These are phyloP conservation scores for Aspergillus jensenii DNA, from an alignment of 2,329 filamentous ascomycete species.

Conservation along the genomic window DNA sequence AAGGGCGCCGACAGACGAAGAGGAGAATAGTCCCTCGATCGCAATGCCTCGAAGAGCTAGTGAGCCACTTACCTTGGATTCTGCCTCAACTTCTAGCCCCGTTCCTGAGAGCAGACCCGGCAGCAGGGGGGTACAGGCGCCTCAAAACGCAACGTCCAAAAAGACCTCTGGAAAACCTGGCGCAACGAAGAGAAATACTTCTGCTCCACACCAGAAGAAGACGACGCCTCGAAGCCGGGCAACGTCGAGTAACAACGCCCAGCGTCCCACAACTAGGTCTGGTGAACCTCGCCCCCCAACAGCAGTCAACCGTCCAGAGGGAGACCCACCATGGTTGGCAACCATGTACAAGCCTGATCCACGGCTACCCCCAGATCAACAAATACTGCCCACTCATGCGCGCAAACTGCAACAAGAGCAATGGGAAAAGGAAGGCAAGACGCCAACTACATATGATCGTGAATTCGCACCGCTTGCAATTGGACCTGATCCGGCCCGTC, in stretches of 20 bases:
- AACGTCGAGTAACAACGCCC: conserved; percentile 35
- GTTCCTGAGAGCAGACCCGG: conserved; percentile 30
- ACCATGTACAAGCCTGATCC: conserved; percentile 96
- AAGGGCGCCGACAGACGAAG: conserved; percentile 57
- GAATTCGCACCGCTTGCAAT: conserved; percentile 77
- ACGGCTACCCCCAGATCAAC: conserved; percentile 87
- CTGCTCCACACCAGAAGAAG: conserved; percentile 38
- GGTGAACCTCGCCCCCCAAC: conserved; percentile 55
- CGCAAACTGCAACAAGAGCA: conserved; percentile 88
- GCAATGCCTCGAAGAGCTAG: conserved; percentile 69
- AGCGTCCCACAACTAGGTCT: conserved; percentile 63
- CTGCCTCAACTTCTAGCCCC: conserved; percentile 23
- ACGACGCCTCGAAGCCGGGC: conserved; percentile 41
- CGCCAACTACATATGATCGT: conserved; percentile 80
- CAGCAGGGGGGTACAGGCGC: conserved; percentile 30
- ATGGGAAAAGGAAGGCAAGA: conserved; percentile 89
- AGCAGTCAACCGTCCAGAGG: conserved; percentile 73
- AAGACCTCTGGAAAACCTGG: conserved; percentile 30
- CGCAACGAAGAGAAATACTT: conserved; percentile 38
- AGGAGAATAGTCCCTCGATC: conserved; percentile 60
- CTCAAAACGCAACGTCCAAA: conserved; percentile 31
- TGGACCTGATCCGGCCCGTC: conserved; percentile 31
- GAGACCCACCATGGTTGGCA: conserved; percentile 92
- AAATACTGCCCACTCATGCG: conserved; percentile 91
- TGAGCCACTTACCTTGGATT: conserved; percentile 41